Base-by-base conservation (phyloP, 2,329 filamentous ascomycete genomes). In the Alternaria longipes region DNA sequence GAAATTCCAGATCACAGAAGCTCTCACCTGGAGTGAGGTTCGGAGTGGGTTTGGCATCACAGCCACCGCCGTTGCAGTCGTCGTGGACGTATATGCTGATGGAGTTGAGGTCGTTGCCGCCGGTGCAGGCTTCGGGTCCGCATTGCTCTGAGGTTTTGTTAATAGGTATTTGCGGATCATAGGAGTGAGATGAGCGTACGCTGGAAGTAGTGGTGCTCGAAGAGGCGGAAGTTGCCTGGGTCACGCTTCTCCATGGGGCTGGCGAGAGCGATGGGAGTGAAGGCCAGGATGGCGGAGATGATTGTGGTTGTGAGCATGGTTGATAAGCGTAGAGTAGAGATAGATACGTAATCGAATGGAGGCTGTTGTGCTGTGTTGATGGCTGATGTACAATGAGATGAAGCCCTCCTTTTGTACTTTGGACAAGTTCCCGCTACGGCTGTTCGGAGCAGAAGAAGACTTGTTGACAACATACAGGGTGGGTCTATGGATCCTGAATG, bases 321-420 rank as follows among this genome's bases (percentile, higher is more conserved):
- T 2, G 12, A 5, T 14, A 16, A 1, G 1, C 0, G 32, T 11
- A 36, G 14, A 36, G 14, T 1, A 6, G 32, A 0, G 32, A 7
- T 14, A 16, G 32, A 16, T 14, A 3, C 16, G 1, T 14, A 36
- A 14, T 16, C 2, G 32, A 36, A 16, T 36, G 32, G 32, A 36
- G 14, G 1, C 32, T 36, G 32, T 36, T 16, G 0, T 16, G 14
- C 14, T 36, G 5, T 36, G 12, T 0, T 36, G 12, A 16, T 16
- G 14, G 5, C 5, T 12, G 11, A 12, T 32, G 11, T 9, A 32
- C 8, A 12, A 12, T 32, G 30, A 12, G 30, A 32, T 0, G 30
- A 32, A 32, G 30, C 30, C 11, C 9, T 32, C 30, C 30, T 12
- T 12, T 32, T 32, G 30, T 32, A 32, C 30, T 32, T 32, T 12